A percentile compares a stretch with the other conserved stretches of the same genome.
Evolutionary conservation across 1,284 basidiomycete species (phyloP).

Genomic region (Ceratobasidium sp.): DNA sequence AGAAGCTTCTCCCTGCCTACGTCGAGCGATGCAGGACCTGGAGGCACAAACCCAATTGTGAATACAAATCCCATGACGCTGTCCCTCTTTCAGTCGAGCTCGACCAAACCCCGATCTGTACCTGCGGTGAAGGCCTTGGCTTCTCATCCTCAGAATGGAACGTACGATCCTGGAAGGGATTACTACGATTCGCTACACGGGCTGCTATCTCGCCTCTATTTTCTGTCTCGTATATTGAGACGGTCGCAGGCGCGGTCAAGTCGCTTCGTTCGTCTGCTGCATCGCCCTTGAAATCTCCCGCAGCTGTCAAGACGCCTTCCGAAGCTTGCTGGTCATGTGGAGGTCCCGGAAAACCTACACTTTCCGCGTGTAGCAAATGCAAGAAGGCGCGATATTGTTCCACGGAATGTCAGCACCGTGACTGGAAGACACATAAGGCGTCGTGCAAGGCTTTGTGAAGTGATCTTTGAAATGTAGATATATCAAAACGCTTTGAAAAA

Average conservation of each 20-base stretch:
- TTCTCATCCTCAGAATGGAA: constrained; percentile 7
- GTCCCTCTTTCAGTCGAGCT: constrained; percentile 1
- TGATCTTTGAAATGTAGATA: not conserved
- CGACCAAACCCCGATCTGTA: constrained; percentile 8
- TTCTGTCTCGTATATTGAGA: constrained; percentile 6
- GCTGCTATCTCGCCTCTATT: constrained; percentile 14
- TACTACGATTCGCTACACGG: constrained; percentile 24
- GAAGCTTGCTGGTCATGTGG: constrained; percentile 26
- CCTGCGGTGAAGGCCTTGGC: constrained; percentile 12
- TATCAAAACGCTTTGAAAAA: not conserved
- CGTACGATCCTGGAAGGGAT: not conserved
- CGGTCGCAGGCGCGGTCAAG: not conserved
- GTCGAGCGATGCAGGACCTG: constrained; percentile 31
- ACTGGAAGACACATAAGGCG: constrained; percentile 24
- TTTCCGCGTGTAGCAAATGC: constrained; percentile 17
- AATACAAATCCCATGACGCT: not conserved
- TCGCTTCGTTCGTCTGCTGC: not conserved
- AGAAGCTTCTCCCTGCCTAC: constrained; percentile 18
- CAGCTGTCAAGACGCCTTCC: not conserved
- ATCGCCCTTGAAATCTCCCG: not conserved
- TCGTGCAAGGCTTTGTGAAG: constrained; percentile 2
- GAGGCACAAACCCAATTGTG: constrained; percentile 21
- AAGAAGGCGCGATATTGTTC: constrained; percentile 34
- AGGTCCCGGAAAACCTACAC: not conserved
- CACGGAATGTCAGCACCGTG: not conserved